These are phyloP conservation scores for Solanum etuberosum DNA, from an alignment of 257 asterid genomes.

Conservation along the genomic window DNA sequence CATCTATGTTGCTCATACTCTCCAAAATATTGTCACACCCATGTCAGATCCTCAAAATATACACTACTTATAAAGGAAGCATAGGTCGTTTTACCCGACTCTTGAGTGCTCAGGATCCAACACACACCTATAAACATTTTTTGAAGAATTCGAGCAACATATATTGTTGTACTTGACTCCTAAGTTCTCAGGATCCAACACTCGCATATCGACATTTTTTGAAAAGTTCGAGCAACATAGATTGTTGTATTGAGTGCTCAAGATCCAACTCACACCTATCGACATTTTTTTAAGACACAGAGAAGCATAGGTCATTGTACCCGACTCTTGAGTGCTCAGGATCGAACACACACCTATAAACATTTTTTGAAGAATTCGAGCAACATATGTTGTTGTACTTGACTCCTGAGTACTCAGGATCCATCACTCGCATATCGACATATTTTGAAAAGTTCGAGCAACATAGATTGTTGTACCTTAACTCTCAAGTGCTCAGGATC, in stretches of 20 bases:
- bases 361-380: background rate
- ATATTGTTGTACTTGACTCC: background rate
- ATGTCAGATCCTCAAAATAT: background rate
- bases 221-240: background rate
- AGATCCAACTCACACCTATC: background rate
- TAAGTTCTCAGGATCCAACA: background rate
- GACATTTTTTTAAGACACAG: background rate
- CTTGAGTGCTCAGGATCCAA: background rate
- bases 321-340: background rate
- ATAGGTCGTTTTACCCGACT: background rate
- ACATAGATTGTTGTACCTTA: background rate
- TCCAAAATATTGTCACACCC: background rate
- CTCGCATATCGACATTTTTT: background rate
- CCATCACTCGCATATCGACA: background rate
- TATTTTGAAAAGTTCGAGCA: background rate
- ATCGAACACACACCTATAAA: background rate
- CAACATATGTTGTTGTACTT: background rate
- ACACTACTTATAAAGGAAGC: background rate
- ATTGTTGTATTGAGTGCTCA: background rate
- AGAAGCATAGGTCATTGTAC: background rate
- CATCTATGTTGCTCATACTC: background rate
- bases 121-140: background rate
- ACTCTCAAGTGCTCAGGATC: background rate
- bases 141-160: background rate
- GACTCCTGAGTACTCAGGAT: background rate